Percentiles rank a stretch among this genome's conserved stretches.
Evolutionary conservation across 139 green algal species (phyloP).

Genomic region (Ostreobium quekettii): DNA sequence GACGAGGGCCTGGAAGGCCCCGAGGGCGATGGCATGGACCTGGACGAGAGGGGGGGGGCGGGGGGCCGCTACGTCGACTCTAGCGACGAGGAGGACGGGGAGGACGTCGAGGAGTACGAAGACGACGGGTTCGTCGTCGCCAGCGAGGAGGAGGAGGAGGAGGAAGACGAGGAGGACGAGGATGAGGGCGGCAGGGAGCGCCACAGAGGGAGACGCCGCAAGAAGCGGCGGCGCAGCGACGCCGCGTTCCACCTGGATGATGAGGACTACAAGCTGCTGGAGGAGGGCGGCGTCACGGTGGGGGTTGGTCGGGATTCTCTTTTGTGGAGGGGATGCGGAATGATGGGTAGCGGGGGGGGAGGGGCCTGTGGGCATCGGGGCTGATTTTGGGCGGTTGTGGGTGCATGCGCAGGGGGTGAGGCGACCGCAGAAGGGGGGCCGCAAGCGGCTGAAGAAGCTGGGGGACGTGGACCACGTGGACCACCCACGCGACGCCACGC

Average conservation of each 20-base stretch:
- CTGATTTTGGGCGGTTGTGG: not conserved
- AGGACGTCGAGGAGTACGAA: constrained; percentile 22
- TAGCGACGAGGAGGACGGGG: constrained; percentile 23
- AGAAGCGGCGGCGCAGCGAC: constrained; percentile 35
- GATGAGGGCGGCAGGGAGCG: constrained; percentile 21
- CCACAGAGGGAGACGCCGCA: constrained; percentile 3
- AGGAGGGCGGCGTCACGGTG: constrained; percentile 45
- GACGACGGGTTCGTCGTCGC: constrained; percentile 24
- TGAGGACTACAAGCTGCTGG: constrained; percentile 85
- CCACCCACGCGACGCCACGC: constrained; percentile 27
- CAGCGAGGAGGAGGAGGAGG: constrained; percentile 34
- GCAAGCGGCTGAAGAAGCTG: constrained; percentile 56
- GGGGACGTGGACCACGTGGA: constrained; percentile 27
- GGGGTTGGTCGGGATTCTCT: not conserved
- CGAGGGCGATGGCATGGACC: too few relatives aligned
- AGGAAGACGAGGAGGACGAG: constrained; percentile 24
- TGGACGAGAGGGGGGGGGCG: too few relatives aligned
- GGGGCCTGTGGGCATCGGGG: not conserved
- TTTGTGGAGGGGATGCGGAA: not conserved
- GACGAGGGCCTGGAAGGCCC: too few relatives aligned
- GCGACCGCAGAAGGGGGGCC: constrained; percentile 28
- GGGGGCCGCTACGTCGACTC: too few relatives aligned
- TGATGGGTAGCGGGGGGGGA: not conserved
- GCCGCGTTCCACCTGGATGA: constrained; percentile 67
- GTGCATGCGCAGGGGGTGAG: constrained; percentile 24